Conservation (phyloP, 371 early-diverging fungal genomes). For the Mortierella sp. region DNA sequence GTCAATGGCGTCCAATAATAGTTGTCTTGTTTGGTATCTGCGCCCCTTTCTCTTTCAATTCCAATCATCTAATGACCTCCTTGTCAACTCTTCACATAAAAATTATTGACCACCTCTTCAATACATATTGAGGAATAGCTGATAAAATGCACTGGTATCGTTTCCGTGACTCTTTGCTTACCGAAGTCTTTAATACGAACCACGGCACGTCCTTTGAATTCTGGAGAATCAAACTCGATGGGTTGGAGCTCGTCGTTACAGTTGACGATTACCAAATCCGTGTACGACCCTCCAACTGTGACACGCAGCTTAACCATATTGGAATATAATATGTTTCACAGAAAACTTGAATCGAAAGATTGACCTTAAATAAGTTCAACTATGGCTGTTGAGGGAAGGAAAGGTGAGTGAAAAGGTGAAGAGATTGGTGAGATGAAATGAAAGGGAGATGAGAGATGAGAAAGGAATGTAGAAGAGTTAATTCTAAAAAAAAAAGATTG, state of each 20-base stretch:
- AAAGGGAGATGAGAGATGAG: neutral
- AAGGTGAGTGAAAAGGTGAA: neutral
- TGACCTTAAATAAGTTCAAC: neutral
- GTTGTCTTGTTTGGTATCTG: too few relatives aligned
- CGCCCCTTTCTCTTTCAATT: neutral
- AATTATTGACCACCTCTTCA: neutral
- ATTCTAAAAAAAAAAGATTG: neutral
- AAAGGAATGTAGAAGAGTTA: neutral
- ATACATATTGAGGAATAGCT: neutral
- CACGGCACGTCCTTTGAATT: constrained; percentile 66
- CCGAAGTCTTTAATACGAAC: constrained; percentile 71
- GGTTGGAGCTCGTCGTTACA: constrained; percentile 69
- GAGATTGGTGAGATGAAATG: neutral
- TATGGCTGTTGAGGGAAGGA: neutral
- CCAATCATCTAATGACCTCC: constrained; percentile 14
- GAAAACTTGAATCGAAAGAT: neutral
- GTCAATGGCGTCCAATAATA: too few relatives aligned
- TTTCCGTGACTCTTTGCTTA: constrained; percentile 22
- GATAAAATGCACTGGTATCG: too few relatives aligned
- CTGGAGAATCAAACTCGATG: constrained; percentile 67
- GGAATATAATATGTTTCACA: constrained; percentile 8
- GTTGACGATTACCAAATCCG: constrained; percentile 58
- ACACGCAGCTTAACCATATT: constrained; percentile 59
- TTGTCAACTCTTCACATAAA: neutral
- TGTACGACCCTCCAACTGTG: constrained; percentile 59